Evolutionary conservation across 2,329 filamentous ascomycete genomes (phyloP).

Genomic region (Colletotrichum sp.): DNA sequence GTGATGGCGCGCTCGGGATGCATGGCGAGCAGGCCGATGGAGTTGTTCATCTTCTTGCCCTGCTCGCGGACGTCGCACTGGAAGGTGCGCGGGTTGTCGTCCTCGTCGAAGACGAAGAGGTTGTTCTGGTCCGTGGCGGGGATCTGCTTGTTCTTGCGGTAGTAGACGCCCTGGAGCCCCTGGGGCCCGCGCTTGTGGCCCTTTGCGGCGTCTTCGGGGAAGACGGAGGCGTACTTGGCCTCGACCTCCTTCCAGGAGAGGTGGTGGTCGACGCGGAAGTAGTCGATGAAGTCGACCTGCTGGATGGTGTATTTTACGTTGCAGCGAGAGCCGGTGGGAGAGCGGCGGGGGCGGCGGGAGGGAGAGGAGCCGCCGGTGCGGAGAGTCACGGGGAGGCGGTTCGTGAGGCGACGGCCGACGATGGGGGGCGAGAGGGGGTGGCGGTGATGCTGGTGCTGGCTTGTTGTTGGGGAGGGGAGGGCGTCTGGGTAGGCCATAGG

Average conservation of each 20-base stretch:
- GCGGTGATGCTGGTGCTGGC: background rate
- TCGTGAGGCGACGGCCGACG: conserved; percentile 2
- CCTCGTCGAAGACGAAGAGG: conserved; percentile 22
- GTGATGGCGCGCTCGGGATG: conserved; percentile 37
- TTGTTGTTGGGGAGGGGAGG: conserved; percentile 12
- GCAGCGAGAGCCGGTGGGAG: conserved; percentile 20
- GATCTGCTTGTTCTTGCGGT: conserved; percentile 26
- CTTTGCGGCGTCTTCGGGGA: conserved; percentile 19
- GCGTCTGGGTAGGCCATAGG: conserved; percentile 19
- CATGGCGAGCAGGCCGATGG: conserved; percentile 31
- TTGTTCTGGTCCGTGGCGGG: conserved; percentile 19
- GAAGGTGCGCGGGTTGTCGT: conserved; percentile 21
- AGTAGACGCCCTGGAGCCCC: conserved; percentile 22
- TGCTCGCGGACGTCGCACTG: conserved; percentile 29
- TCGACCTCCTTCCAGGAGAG: conserved; percentile 24
- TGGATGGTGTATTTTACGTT: conserved; percentile 25
- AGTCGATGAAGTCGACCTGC: conserved; percentile 24
- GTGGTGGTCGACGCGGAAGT: conserved; percentile 23
- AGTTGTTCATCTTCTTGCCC: conserved; percentile 24
- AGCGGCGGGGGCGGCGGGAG: conserved; percentile 15
- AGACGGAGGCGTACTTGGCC: conserved; percentile 21
- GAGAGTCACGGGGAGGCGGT: conserved; percentile 9
- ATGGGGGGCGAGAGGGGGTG: conserved; percentile 2
- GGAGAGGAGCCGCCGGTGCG: conserved; percentile 9
- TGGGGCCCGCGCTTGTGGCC: conserved; percentile 21